Evolutionary conservation across 148 eudicot genomes (phyloP), one percentile per base, ranked within the genome.

Genomic region (Drosera capensis): DNA sequence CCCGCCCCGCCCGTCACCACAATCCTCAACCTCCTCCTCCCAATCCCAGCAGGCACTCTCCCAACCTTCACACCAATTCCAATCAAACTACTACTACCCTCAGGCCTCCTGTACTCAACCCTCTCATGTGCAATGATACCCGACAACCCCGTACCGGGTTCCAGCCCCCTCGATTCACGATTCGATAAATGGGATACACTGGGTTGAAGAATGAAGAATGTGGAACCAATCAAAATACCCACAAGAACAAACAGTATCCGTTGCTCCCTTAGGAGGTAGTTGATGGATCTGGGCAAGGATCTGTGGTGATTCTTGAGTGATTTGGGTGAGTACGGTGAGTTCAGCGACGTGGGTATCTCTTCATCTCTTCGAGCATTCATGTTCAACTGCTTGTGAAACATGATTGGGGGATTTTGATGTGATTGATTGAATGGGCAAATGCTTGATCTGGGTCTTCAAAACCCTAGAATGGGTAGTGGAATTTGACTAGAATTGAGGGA

Each of bases 1-100:
- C 86, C 94, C 0, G 82, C 82, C 8, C 94, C 94, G 7, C 80
- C 83, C 0, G 86, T 82, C 20, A 78, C 80, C 54, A 75, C 74
- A 43, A 82, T 66, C 62, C 86, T 57, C 75, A 60, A 23, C 50
- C 80, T 43, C 56, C 60, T 56, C 55, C 75, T 45, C 14, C 70
- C 72, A 11, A 82, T 51, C 21, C 82, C 82, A 14, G 68, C 78
- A 17, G 94, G 86, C 25, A 82, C 68, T 38, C 80, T 60, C 20
- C 93, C 46, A 0, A 40, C 52, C 29, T 50, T 52, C 39, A 39
- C 59, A 16, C 15, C 40, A 22, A 17, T 35, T 52, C 42, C 51
- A 42, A 31, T 39, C 35, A 11, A n/a, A n/a, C n/a, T n/a, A n/a
- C n/a, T n/a, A n/a, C n/a, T n/a, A n/a, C n/a, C 18, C 39, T 46